Evolutionary conservation across 164 flowering plant species (phyloP).

Genomic region (Nelumbo lutea): DNA sequence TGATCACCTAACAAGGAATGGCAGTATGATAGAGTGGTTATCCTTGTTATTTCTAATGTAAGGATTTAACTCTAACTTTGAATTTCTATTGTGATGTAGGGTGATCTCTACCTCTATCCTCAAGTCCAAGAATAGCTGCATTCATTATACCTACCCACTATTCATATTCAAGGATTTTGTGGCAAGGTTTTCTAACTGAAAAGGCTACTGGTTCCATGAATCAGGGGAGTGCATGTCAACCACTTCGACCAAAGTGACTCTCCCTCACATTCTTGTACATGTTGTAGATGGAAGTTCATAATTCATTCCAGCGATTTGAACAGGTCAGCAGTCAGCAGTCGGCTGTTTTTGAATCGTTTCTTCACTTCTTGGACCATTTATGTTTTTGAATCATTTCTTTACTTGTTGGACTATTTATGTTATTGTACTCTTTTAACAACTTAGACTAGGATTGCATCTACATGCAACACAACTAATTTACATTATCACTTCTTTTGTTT

Average conservation of each 20-base stretch:
- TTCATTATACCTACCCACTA: background rate
- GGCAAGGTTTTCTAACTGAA: background rate
- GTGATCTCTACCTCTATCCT: conserved; percentile 8
- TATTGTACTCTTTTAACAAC: no score
- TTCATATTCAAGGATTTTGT: background rate
- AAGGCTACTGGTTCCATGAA: conserved; percentile 1
- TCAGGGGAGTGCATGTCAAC: no score
- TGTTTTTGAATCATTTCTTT: no score
- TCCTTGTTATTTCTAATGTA: no score
- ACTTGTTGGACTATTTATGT: no score
- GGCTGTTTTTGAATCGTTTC: no score
- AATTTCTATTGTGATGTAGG: conserved; percentile 15
- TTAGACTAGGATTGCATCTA: no score
- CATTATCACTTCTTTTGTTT: no score
- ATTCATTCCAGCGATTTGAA: background rate
- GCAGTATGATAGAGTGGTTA: background rate
- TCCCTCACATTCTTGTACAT: conserved; percentile 45
- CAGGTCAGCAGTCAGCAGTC: no score
- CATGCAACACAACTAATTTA: no score
- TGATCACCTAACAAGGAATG: no score
- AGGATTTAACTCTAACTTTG: background rate
- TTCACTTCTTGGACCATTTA: no score
- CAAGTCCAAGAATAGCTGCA: background rate
- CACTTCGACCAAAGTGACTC: background rate
- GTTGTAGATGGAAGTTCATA: conserved; percentile 44